Evolutionary conservation across 768 basidiomycete species (phyloP).

Genomic region (Holtermanniella nyarrowii): DNA sequence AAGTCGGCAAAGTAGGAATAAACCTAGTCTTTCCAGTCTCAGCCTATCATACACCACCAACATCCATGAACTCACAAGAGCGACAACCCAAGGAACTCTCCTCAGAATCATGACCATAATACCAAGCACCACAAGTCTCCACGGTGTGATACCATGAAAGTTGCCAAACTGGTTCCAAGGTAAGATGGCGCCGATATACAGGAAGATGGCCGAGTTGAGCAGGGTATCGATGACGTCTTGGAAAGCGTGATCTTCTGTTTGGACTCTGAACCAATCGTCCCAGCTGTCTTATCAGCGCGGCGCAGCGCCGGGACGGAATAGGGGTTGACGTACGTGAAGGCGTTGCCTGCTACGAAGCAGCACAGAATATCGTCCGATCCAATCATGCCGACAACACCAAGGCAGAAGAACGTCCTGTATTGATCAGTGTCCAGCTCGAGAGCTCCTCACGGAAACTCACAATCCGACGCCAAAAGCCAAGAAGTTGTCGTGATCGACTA

Average conservation of each 20-base stretch:
- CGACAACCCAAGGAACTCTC: slow-evolving; percentile 42
- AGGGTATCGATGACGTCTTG: slow-evolving; percentile 41
- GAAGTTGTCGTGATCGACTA: slow-evolving; percentile 44
- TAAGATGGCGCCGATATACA: slow-evolving; percentile 42
- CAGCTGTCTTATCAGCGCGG: slow-evolving; percentile 13
- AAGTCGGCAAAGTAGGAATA: slow-evolving; percentile 37
- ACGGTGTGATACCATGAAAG: slow-evolving; percentile 32
- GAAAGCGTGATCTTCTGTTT: slow-evolving; percentile 39
- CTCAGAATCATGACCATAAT: slow-evolving; percentile 41
- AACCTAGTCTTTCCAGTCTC: slow-evolving; percentile 9
- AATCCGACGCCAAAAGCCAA: slow-evolving; percentile 42
- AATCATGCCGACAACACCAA: slow-evolving; percentile 41
- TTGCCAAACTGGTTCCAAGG: slow-evolving; percentile 35
- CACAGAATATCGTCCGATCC: slow-evolving; percentile 44
- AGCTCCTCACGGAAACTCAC: neutral
- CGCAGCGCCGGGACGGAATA: slow-evolving; percentile 13
- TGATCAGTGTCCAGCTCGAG: neutral
- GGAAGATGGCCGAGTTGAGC: slow-evolving; percentile 35
- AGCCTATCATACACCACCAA: neutral
- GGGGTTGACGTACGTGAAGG: slow-evolving; percentile 21
- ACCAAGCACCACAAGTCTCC: slow-evolving; percentile 41
- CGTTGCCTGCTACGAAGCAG: slow-evolving; percentile 40
- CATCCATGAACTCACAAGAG: slow-evolving; percentile 17
- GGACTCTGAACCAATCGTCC: slow-evolving; percentile 40
- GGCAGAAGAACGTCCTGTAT: slow-evolving; percentile 28